Conservation (phyloP, 23 red algal genomes). For the Cyanidiococcus yangmingshanensis region DNA sequence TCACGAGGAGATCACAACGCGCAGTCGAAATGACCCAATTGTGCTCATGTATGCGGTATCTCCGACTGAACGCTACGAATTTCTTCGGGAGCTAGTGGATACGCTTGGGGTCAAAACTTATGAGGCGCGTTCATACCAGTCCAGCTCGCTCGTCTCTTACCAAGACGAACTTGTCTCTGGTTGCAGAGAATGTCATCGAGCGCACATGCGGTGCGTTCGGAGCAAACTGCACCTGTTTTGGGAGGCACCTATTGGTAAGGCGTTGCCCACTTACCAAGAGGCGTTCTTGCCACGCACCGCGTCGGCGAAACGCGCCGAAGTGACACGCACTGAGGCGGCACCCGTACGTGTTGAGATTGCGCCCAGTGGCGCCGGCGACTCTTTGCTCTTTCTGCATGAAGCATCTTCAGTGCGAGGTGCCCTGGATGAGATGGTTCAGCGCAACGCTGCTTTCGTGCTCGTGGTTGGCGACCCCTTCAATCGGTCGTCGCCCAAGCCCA, state of each 20-base stretch:
- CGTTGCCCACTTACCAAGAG: conserved; percentile 5
- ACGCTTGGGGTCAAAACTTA: too few species aligned
- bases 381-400: conserved; percentile 8
- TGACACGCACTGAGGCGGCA: background rate
- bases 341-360: background rate
- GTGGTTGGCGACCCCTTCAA: conserved; percentile 11
- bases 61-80: too few species aligned
- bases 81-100: too few species aligned
- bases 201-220: background rate
- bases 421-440: conserved; percentile 1
- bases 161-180: too few species aligned
- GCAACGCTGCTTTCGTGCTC: background rate
- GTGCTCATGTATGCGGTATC: too few species aligned
- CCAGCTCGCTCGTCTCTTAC: too few species aligned
- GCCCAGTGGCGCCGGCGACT: conserved; percentile 11
- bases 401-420: background rate
- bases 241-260: background rate
- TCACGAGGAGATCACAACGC: too few species aligned
- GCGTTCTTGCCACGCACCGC: background rate
- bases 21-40: too few species aligned
- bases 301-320: background rate
- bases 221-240: conserved; percentile 1
- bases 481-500: background rate
- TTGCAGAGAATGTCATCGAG: background rate
- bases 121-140: too few species aligned